A percentile compares a stretch with the other conserved stretches of the same genome.
Evolutionary conservation across 2,329 filamentous ascomycete genomes (phyloP).

Genomic region (Endoconidiophora laricicola): DNA sequence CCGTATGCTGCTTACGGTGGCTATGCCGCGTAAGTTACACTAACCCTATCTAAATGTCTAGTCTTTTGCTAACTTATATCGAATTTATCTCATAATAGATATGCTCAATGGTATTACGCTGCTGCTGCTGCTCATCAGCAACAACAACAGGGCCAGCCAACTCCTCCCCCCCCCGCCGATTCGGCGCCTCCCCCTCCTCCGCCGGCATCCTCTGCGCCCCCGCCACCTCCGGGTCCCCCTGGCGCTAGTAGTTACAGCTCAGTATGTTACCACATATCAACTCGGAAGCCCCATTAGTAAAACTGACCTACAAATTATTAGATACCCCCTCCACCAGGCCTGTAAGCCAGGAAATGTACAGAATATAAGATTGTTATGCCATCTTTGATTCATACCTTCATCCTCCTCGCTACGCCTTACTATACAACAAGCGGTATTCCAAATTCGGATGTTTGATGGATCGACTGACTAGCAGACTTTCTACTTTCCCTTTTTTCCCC

Average conservation of each 20-base stretch:
- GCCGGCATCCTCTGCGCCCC: constrained; percentile 23
- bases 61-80: constrained; percentile 15
- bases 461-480: constrained; percentile 2
- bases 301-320: background rate
- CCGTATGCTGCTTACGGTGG: constrained; percentile 87
- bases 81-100: constrained; percentile 22
- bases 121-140: constrained; percentile 30
- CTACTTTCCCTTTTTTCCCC: background rate
- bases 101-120: constrained; percentile 51
- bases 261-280: constrained; percentile 28
- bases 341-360: constrained; percentile 2
- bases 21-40: constrained; percentile 48
- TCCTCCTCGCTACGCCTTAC: background rate
- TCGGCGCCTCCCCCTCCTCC: constrained; percentile 36
- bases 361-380: background rate
- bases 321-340: constrained; percentile 7
- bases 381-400: background rate
- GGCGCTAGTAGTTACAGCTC: constrained; percentile 42
- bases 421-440: background rate
- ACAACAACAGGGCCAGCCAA: constrained; percentile 27
- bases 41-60: background rate
- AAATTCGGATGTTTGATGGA: background rate
- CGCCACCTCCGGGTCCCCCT: constrained; percentile 27
- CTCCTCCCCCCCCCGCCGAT: constrained; percentile 33
- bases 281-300: background rate